These are phyloP conservation scores for Rhizopogon rudus DNA, from an alignment of 768 basidiomycete species.

Conservation along the genomic window DNA sequence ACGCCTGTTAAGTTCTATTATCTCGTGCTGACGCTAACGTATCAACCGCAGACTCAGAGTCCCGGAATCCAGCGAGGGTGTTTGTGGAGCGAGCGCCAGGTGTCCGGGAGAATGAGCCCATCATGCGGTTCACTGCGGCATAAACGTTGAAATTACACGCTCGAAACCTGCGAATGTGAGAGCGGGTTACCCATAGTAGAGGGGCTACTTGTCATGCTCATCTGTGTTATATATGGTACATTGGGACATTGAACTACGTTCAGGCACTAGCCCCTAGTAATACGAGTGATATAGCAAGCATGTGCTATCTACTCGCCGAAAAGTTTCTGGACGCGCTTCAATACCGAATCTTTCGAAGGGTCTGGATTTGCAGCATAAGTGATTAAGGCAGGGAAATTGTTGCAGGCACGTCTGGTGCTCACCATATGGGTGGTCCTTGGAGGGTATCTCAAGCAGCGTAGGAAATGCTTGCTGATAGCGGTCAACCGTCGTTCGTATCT, in stretches of 20 bases:
- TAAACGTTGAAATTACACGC: conserved; percentile 6
- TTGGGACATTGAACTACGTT: conserved; percentile 15
- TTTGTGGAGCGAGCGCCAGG: conserved; percentile 66
- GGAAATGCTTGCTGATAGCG: conserved; percentile 96
- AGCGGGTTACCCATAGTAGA: conserved; percentile 2
- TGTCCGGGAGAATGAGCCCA: conserved; percentile 65
- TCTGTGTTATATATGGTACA: conserved; percentile 20
- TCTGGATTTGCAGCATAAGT: conserved; percentile 42
- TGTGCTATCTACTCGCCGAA: conserved; percentile 72
- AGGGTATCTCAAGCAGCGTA: conserved; percentile 94
- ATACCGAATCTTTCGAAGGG: conserved; percentile 90
- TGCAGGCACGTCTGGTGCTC: conserved; percentile 17
- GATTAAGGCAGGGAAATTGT: not conserved
- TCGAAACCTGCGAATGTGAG: not conserved
- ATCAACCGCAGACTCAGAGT: conserved; percentile 48
- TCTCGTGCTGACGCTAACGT: conserved; percentile 1
- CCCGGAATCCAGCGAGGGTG: conserved; percentile 56
- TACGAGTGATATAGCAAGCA: not conserved
- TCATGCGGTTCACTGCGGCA: conserved; percentile 59
- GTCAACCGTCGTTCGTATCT: conserved; percentile 92
- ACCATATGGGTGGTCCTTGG: conserved; percentile 99
- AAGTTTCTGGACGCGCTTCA: conserved; percentile 95
- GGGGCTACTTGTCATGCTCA: conserved; percentile 12
- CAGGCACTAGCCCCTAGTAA: conserved; percentile 15
- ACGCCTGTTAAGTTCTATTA: conserved; percentile 28